Conservation (phyloP, 345 rosid species). For the Salix brachista region DNA sequence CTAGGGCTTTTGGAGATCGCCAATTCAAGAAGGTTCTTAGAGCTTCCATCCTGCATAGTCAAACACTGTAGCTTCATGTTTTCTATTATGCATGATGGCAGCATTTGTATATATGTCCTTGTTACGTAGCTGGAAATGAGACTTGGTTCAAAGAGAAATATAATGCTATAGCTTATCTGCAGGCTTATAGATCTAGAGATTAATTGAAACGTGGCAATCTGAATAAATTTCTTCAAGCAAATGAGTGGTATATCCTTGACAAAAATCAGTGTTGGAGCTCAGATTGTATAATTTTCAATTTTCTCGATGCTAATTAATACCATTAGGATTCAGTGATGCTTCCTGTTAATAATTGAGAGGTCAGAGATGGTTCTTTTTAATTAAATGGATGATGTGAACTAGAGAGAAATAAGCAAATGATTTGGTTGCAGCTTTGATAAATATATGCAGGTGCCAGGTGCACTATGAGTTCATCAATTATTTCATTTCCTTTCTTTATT, state of each 20-base stretch:
- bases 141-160: not conserved
- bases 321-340: not conserved
- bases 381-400: not conserved
- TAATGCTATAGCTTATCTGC: not conserved
- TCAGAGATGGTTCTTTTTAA: not conserved
- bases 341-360: not conserved
- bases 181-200: too few relatives aligned
- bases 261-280: not conserved
- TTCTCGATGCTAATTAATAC: not conserved
- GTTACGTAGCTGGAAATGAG: not conserved
- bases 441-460: not conserved
- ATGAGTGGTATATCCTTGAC: not conserved
- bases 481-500: not conserved
- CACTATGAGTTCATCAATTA: not conserved
- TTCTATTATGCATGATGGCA: not conserved
- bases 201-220: too few relatives aligned
- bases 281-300: not conserved
- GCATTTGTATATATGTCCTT: not conserved
- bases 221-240: too few relatives aligned
- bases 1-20: slow-evolving; percentile 88
- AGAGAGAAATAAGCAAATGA: not conserved
- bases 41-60: slow-evolving; percentile 2
- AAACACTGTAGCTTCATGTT: not conserved
- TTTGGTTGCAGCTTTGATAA: not conserved
- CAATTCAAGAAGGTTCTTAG: slow-evolving; percentile 69